Conservation (phyloP, 73 alveolate species). For the Paraurostyla sp. region DNA sequence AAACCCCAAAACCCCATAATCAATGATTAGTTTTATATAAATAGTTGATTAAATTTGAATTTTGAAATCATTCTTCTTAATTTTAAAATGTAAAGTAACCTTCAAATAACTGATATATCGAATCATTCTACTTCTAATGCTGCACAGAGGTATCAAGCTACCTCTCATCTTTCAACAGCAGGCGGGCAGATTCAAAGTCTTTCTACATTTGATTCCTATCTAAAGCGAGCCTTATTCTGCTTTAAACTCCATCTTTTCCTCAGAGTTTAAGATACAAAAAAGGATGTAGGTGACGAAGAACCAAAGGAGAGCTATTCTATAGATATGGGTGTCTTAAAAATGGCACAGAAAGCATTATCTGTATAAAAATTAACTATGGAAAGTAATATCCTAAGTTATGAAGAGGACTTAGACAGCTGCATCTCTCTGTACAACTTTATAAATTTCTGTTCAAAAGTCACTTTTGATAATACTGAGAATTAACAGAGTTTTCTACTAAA, state of each 20-base stretch:
- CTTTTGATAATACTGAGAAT: too few species aligned
- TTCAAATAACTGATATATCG: constrained; percentile 4
- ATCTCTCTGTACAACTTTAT: neutral
- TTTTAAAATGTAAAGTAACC: neutral
- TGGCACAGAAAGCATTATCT: neutral
- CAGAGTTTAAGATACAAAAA: neutral
- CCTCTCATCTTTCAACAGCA: too few species aligned
- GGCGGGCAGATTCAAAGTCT: too few species aligned
- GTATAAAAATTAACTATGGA: neutral
- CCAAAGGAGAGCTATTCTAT: neutral
- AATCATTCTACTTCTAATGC: constrained; percentile 45
- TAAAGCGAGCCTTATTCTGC: neutral
- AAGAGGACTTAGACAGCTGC: neutral
- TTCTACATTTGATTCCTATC: constrained; percentile 1
- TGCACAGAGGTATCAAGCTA: constrained; percentile 10
- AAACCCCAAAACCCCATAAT: constrained; percentile 30
- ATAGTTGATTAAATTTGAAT: neutral
- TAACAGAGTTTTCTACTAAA: neutral
- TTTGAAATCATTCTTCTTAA: neutral
- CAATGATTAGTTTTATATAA: neutral
- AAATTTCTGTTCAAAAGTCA: neutral
- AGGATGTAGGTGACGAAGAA: neutral
- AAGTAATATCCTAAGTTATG: constrained; percentile 16
- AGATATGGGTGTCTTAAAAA: neutral
- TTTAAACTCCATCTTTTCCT: neutral